A percentile compares a stretch with the other conserved stretches of the same genome.
Conservation (phyloP, 305 asterid genomes). For the Solanum hybrid region DNA sequence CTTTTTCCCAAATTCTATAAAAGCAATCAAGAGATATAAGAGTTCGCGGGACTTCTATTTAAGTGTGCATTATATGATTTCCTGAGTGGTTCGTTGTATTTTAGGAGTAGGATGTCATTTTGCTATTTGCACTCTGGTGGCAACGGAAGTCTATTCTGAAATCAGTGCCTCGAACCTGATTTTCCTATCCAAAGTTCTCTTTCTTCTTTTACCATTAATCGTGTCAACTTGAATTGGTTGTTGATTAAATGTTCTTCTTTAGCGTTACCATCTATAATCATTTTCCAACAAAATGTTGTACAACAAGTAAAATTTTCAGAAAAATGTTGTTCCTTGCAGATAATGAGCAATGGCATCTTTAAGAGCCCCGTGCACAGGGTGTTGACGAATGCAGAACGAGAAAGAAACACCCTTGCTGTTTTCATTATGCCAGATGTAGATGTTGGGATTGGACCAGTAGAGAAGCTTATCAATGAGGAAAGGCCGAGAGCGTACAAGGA, state of each 20-base stretch:
- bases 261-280: neutral
- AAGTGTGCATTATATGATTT: neutral
- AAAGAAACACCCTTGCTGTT: constrained; percentile 45
- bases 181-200: neutral
- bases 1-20: too few species aligned
- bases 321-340: constrained; percentile 20
- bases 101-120: neutral
- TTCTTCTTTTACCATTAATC: too few species aligned
- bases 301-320: neutral
- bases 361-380: constrained; percentile 66
- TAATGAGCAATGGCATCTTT: constrained; percentile 59
- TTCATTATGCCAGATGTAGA: constrained; percentile 37
- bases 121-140: neutral
- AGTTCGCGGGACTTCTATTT: too few species aligned
- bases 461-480: constrained; percentile 34
- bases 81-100: neutral
- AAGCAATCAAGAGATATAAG: too few species aligned
- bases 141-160: neutral
- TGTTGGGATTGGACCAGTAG: constrained; percentile 45
- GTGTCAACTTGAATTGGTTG: too few species aligned
- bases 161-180: neutral
- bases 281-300: neutral
- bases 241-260: too few species aligned
- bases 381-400: constrained; percentile 34
- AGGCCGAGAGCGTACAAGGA: constrained; percentile 42